A percentile compares a stretch with the other conserved stretches of the same genome.
Evolutionary conservation across 768 basidiomycete species (phyloP).

Genomic region (Suillus alpinus): DNA sequence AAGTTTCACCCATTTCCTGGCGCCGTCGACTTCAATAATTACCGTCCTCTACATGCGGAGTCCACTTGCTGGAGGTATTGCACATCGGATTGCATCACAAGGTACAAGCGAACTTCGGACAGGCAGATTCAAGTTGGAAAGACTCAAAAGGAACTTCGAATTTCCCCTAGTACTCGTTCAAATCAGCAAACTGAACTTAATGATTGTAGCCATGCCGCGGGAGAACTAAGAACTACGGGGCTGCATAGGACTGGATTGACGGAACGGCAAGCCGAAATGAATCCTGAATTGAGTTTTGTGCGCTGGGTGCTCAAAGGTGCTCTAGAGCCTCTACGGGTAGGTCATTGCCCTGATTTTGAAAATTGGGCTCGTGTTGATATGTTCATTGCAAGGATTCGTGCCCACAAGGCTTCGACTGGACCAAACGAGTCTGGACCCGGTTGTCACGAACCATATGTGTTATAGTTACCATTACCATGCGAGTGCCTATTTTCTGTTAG

Average conservation of each 20-base stretch:
- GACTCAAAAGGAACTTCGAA: conserved; percentile 30
- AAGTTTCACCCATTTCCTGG: conserved; percentile 77
- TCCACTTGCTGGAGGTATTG: conserved; percentile 71
- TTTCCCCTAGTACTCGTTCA: conserved; percentile 15
- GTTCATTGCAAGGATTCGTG: conserved; percentile 57
- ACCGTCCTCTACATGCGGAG: conserved; percentile 76
- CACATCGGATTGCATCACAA: conserved; percentile 65
- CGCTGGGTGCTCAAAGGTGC: conserved; percentile 52
- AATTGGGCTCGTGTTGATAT: not conserved
- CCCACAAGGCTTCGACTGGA: conserved; percentile 78
- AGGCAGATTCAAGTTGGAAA: conserved; percentile 53
- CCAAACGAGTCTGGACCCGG: too few species aligned
- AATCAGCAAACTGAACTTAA: conserved; percentile 6
- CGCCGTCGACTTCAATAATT: conserved; percentile 70
- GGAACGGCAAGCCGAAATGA: not conserved
- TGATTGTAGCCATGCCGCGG: too few species aligned
- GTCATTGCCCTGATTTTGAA: conserved; percentile 28
- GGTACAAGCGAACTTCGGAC: conserved; percentile 66
- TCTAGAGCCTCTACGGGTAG: conserved; percentile 35
- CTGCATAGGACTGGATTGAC: too few species aligned
- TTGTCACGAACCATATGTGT: too few species aligned
- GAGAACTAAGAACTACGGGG: not conserved
- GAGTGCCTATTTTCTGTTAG: too few species aligned
- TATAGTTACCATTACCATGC: too few species aligned
- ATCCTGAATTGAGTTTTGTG: not conserved